Evolutionary conservation across 352 stramenopile species (phyloP), one percentile per base, ranked within the genome.

Genomic region (Phytophthora niederhauseri): DNA sequence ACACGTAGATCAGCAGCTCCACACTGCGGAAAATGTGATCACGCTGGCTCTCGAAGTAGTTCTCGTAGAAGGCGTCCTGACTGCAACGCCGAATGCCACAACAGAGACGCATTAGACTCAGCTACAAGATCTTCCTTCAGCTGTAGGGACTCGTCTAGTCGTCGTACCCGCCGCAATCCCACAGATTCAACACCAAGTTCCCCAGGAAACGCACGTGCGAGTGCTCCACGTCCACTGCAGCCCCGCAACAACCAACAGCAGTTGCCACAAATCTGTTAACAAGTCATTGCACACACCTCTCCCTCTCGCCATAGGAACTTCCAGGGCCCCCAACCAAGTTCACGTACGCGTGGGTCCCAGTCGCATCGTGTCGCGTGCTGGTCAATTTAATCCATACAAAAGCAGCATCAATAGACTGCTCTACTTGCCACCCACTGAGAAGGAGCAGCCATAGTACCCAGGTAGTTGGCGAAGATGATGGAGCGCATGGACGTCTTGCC

Each of bases 401-500:
- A 43, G 4, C 22, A 52, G 30, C 22, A 43, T 57, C 0, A 59
- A 9, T 48, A 20, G 38, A 48, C 12, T 41, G 11, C 34, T 15
- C 34, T 5, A 41, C 4, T 41, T 17, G 34, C 34, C 28, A 31
- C 6, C 28, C 28, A 9, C 28, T 9, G 28, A 31, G 28, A 45
- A 17, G 14, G 6, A 45, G 9, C 36, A 14, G 36, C 11, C 24
- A 26, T 26, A 45, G n/a, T 73, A 96, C 85, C 97, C 61, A 99
- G 76, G 81, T 99, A 99, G 85, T 99, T 99, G 68, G 98, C 98
- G 77, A 99, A 99, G 75, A 99, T 99, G 69, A 99, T 99, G 54
- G 94, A 99, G 60, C 98, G 81, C 98, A 99, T 99, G 57, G 97
- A 99, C 56, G 98, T 99, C 83, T 99, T 99, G 68, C 98, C 97